Conservation (phyloP, 208 protist genomes). For the Leishmania amazonensis region DNA sequence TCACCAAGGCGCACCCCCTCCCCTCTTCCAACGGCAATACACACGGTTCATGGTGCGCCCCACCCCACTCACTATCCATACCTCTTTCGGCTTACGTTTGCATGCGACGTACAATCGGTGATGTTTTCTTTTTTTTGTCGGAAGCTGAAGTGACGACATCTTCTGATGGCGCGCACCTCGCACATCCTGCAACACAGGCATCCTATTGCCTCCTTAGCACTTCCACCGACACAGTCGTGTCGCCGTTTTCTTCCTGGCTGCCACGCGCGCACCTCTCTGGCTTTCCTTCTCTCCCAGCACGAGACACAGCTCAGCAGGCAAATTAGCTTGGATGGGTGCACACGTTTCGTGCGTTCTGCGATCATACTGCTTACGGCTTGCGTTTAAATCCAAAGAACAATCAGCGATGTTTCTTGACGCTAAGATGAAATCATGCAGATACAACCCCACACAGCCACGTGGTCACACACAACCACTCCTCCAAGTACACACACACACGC, state of each 20-base stretch:
- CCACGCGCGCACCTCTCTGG: background rate
- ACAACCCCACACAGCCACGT: background rate
- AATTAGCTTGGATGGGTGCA: background rate
- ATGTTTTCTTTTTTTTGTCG: background rate
- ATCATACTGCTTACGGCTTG: slow-evolving; percentile 24
- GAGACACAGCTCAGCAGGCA: background rate
- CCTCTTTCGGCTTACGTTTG: slow-evolving; percentile 57
- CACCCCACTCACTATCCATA: slow-evolving; percentile 21
- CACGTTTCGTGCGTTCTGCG: background rate
- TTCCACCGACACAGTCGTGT: background rate
- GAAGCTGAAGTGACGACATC: background rate
- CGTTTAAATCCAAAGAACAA: slow-evolving; percentile 7
- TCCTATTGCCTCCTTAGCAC: background rate
- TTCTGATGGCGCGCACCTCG: background rate
- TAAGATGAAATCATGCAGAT: slow-evolving; percentile 10
- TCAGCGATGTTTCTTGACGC: slow-evolving; percentile 16
- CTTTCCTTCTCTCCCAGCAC: background rate
- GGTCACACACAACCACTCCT: slow-evolving; percentile 5
- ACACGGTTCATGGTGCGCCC: background rate
- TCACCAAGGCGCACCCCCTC: background rate
- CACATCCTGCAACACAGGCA: background rate
- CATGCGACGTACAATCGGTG: slow-evolving; percentile 35
- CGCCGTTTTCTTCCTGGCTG: background rate
- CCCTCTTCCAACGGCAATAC: background rate
- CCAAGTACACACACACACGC: background rate